Percentiles rank a stretch among this genome's conserved stretches.
Conservation (phyloP, 805 yeast species). For the Saturnispora bothae region DNA sequence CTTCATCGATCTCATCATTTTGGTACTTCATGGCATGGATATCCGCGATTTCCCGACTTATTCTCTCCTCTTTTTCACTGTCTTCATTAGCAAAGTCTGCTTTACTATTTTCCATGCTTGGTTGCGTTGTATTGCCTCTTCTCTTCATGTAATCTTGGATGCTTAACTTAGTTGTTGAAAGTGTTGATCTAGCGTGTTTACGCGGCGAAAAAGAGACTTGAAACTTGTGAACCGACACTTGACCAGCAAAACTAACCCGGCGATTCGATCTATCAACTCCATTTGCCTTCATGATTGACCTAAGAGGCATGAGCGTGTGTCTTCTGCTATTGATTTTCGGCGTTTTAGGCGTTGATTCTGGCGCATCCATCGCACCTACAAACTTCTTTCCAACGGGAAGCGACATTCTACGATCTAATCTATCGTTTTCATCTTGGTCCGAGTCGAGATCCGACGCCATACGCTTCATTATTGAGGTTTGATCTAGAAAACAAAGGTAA, state of each 20-base stretch:
- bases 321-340: slow-evolving; percentile 15
- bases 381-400: too few relatives aligned
- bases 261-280: slow-evolving; percentile 31
- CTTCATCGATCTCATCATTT: slow-evolving; percentile 10
- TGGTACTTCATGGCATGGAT: slow-evolving; percentile 5
- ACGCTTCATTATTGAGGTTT: background rate
- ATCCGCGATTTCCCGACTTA: slow-evolving; percentile 5
- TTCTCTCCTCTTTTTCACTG: slow-evolving; percentile 1
- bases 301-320: slow-evolving; percentile 28
- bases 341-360: background rate
- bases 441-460: background rate
- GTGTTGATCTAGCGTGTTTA: slow-evolving; percentile 8
- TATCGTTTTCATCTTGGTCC: background rate
- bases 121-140: too few relatives aligned
- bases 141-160: slow-evolving; percentile 2
- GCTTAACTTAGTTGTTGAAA: background rate
- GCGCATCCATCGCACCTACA: background rate
- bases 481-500: background rate
- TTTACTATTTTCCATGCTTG: background rate
- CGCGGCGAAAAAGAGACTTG: slow-evolving; percentile 8
- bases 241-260: slow-evolving; percentile 71
- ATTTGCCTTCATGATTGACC: slow-evolving; percentile 31
- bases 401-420: slow-evolving; percentile 1
- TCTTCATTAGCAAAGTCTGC: too few relatives aligned
- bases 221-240: slow-evolving; percentile 50